Evolutionary conservation across 1,284 basidiomycete species (phyloP), one percentile per base, ranked within the genome.

Genomic region (Wolfiporia cocos): DNA sequence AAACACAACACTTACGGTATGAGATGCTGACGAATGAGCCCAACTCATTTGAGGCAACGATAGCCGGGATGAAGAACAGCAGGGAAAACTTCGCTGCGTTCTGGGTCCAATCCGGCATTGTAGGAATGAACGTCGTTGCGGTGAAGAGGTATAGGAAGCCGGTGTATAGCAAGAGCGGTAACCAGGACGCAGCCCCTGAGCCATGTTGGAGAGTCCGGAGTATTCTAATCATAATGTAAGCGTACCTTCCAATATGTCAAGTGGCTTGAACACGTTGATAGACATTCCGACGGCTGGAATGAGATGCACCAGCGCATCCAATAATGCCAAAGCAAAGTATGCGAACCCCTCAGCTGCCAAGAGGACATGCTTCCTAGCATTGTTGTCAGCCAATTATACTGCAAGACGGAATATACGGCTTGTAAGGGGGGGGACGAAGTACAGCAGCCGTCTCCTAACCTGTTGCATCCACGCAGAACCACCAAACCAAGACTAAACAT

Each of bases 21-120:
- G 67, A 64, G 22, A 78, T 68, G 39, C 80, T 78, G 24, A 81
- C 51, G 50, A 88, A 83, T 1, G 84, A 84, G 11, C 73, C 74
- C 18, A 83, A 57, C 48, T 76, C 76, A 54, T 81, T 81, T 48
- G 72, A 56, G 7, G 65, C 59, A 42, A 82, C 43, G 42, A 82
- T 69, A 23, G 69, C 52, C 7, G 81, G 77, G 39, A 84, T 73
- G 48, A 76, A 73, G 14, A 73, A 45, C 18, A 78, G 47, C 6
- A 85, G 61, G 4, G 70, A 55, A 40, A 70, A 62, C 52, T 66
- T 70, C 6, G 70, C 58, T 41, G 74, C 56, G n/a, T 55, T 60
- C 41, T 67, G 70, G 41, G 78, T 61, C 7, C 68, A 67, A 20
- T 51, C 51, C 15, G 86, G 81, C 30, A 85, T 66, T 30, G 57